Conservation (phyloP, 129 eudicot genomes). For the Chrysanthemum seticuspe region DNA sequence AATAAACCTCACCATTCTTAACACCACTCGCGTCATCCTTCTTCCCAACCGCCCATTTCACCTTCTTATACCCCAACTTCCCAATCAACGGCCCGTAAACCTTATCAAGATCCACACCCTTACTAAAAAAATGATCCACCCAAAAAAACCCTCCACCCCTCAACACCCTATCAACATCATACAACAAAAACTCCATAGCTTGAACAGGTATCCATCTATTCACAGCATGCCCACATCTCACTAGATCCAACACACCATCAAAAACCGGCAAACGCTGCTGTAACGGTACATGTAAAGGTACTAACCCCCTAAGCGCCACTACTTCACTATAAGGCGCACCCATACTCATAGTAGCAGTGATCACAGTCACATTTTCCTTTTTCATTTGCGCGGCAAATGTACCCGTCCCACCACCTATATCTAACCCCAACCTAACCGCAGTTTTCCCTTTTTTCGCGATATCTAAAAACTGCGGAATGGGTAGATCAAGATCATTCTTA, state of each 20-base stretch:
- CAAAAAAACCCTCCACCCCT: conserved; percentile 87
- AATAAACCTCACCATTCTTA: conserved; percentile 90
- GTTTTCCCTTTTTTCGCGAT: conserved; percentile 41
- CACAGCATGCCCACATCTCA: conserved; percentile 84
- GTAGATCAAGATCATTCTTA: conserved; percentile 84
- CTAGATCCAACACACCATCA: conserved; percentile 91
- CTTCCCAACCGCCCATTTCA: conserved; percentile 85
- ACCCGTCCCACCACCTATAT: conserved; percentile 90
- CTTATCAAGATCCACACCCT: conserved; percentile 77
- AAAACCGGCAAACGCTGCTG: conserved; percentile 93
- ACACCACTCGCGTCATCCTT: conserved; percentile 84
- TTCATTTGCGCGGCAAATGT: conserved; percentile 90
- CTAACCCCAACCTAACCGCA: conserved; percentile 60
- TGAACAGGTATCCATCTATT: conserved; percentile 90
- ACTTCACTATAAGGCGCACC: conserved; percentile 83
- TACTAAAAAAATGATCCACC: conserved; percentile 85
- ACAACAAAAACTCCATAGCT: conserved; percentile 75
- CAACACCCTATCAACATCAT: conserved; percentile 90
- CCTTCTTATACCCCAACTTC: conserved; percentile 86
- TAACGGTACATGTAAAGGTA: conserved; percentile 79
- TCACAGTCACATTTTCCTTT: conserved; percentile 65
- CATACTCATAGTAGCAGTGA: conserved; percentile 81
- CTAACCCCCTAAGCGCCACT: conserved; percentile 72
- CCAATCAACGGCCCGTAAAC: conserved; percentile 73
- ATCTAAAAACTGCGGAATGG: conserved; percentile 58